phyloP scores from a whole-genome alignment of 495 filamentous ascomycete species.

The Hyaloscypha finlandica region DNA sequence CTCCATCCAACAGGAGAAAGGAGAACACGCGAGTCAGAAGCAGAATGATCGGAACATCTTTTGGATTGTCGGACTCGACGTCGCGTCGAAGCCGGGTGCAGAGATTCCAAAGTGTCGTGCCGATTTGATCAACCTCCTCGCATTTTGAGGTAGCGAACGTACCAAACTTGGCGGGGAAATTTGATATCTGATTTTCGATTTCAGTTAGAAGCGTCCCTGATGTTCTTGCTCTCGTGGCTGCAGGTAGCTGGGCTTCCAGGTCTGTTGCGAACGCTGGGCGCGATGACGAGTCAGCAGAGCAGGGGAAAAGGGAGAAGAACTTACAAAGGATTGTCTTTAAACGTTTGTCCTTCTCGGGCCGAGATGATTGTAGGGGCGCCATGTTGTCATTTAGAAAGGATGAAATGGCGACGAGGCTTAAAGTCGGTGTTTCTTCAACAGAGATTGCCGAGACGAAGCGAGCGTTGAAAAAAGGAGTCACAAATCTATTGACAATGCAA shows the following conservation, averaged over 20 bases:
- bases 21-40: conserved; percentile 57
- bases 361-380: conserved; percentile 20
- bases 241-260: conserved; percentile 30
- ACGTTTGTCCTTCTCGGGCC: conserved; percentile 31
- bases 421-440: neutral
- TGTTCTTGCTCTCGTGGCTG: conserved; percentile 17
- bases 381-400: conserved; percentile 8
- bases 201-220: conserved; percentile 38
- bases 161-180: conserved; percentile 34
- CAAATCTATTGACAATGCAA: neutral
- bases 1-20: conserved; percentile 67
- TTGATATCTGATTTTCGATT: conserved; percentile 38
- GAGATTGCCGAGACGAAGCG: neutral
- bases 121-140: conserved; percentile 53
- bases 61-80: conserved; percentile 20
- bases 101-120: conserved; percentile 67
- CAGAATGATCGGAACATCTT: conserved; percentile 20
- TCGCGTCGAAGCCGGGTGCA: conserved; percentile 53
- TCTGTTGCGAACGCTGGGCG: conserved; percentile 29
- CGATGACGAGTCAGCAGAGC: neutral
- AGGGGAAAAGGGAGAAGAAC: neutral
- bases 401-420: neutral
- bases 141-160: conserved; percentile 27
- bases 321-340: conserved; percentile 31
- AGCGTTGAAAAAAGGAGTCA: neutral